A percentile compares a stretch with the other conserved stretches of the same genome.
phyloP scores from a whole-genome alignment of 1,284 basidiomycete species.

The Peniophora sp. region DNA sequence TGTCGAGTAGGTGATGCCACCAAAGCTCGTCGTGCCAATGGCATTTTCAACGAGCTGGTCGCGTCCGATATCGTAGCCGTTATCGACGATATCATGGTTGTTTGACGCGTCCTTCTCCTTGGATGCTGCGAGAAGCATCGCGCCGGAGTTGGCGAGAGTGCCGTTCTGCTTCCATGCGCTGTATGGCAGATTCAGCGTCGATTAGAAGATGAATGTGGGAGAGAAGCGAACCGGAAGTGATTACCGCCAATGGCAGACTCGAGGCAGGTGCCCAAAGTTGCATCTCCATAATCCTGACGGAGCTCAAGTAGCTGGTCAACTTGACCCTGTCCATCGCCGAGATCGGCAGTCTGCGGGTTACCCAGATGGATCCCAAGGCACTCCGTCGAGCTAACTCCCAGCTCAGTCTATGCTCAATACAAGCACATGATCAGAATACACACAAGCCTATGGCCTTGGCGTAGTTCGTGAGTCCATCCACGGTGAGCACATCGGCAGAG shows the following conservation, averaged over 20 bases:
- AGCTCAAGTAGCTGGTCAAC: slow-evolving; percentile 57
- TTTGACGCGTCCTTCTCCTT: slow-evolving; percentile 42
- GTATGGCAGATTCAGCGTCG: slow-evolving; percentile 12
- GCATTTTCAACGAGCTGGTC: slow-evolving; percentile 36
- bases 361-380: slow-evolving; percentile 66
- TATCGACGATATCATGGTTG: slow-evolving; percentile 39
- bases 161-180: slow-evolving; percentile 73
- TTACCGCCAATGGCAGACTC: slow-evolving; percentile 60
- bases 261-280: slow-evolving; percentile 53
- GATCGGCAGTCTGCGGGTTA: slow-evolving; percentile 54
- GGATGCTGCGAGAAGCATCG: slow-evolving; percentile 65
- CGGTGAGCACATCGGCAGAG: slow-evolving; percentile 60
- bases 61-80: slow-evolving; percentile 52
- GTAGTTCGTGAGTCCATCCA: slow-evolving; percentile 50
- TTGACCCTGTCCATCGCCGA: slow-evolving; percentile 60
- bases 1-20: slow-evolving; percentile 42
- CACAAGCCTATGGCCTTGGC: slow-evolving; percentile 62
- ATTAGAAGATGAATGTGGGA: neutral
- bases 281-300: slow-evolving; percentile 57
- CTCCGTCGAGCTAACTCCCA: slow-evolving; percentile 48
- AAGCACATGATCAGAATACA: slow-evolving; percentile 12
- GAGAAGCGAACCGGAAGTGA: slow-evolving; percentile 42
- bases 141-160: slow-evolving; percentile 43
- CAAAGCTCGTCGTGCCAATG: slow-evolving; percentile 31
- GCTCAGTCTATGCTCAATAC: no score